These are phyloP conservation scores for Suhomyces chickasaworum DNA, from an alignment of 1,139 yeast genomes.

Conservation along the genomic window DNA sequence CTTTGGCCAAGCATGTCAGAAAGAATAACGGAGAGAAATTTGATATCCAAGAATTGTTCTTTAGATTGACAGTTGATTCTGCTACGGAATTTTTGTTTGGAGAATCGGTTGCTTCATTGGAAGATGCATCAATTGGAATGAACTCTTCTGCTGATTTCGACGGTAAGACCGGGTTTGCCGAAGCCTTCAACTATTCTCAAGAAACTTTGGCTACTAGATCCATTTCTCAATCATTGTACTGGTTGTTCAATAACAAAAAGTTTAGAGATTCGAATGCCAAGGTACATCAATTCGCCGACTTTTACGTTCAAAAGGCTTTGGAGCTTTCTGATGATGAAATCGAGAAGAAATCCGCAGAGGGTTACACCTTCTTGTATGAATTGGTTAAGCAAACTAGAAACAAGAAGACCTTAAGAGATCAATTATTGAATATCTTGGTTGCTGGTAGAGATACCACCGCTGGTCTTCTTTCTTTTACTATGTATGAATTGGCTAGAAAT, in stretches of 20 bases:
- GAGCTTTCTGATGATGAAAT: slow-evolving; percentile 33
- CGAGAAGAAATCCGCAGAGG: slow-evolving; percentile 38
- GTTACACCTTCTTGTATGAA: slow-evolving; percentile 47
- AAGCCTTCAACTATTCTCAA: slow-evolving; percentile 37
- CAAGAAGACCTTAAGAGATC: slow-evolving; percentile 45
- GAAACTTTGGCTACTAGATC: slow-evolving; percentile 32
- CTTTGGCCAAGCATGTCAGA: slow-evolving; percentile 36
- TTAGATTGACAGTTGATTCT: slow-evolving; percentile 42
- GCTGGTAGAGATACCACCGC: slow-evolving; percentile 55
- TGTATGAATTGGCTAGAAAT: slow-evolving; percentile 44
- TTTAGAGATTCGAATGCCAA: slow-evolving; percentile 28
- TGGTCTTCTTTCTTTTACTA: slow-evolving; percentile 44
- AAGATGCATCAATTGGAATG: slow-evolving; percentile 31
- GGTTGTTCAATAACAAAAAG: slow-evolving; percentile 29
- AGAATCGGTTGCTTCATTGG: slow-evolving; percentile 33
- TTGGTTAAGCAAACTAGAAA: slow-evolving; percentile 48
- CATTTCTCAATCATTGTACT: slow-evolving; percentile 32
- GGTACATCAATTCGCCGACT: slow-evolving; percentile 33
- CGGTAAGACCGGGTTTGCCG: slow-evolving; percentile 28
- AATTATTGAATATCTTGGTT: slow-evolving; percentile 45
- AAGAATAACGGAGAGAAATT: slow-evolving; percentile 25
- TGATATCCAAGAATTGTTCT: slow-evolving; percentile 43
- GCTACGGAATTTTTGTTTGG: slow-evolving; percentile 48
- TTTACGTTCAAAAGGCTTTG: slow-evolving; percentile 34
- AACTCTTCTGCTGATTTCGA: slow-evolving; percentile 25